Conservation (phyloP, 768 basidiomycete genomes). For the Podaxis sp. region DNA sequence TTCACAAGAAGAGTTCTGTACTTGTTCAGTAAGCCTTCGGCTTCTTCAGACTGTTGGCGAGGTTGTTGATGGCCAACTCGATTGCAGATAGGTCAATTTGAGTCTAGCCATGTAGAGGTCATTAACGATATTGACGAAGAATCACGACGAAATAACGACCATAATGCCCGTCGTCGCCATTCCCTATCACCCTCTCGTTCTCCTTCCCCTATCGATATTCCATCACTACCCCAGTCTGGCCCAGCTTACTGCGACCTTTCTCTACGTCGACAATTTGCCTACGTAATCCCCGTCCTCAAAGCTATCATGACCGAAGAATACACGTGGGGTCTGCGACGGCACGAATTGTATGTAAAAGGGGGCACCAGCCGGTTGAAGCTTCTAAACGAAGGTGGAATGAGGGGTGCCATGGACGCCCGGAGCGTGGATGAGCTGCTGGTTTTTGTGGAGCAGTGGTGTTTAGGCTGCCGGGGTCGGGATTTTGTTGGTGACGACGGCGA, state of each 20-base stretch:
- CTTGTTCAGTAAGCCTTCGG: slow-evolving; percentile 46
- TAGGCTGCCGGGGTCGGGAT: slow-evolving; percentile 24
- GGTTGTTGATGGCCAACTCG: not conserved
- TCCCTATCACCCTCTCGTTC: slow-evolving; percentile 40
- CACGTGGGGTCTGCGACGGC: slow-evolving; percentile 45
- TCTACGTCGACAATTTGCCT: slow-evolving; percentile 59
- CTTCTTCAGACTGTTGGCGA: slow-evolving; percentile 1
- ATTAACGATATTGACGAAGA: slow-evolving; percentile 39
- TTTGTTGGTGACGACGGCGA: slow-evolving; percentile 7
- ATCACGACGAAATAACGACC: slow-evolving; percentile 22
- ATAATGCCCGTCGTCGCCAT: slow-evolving; percentile 30
- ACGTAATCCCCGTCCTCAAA: slow-evolving; percentile 59
- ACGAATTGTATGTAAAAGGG: slow-evolving; percentile 58
- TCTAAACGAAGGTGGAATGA: slow-evolving; percentile 31
- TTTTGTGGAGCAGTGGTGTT: slow-evolving; percentile 41
- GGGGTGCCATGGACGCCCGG: slow-evolving; percentile 39
- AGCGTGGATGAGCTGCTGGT: slow-evolving; percentile 35
- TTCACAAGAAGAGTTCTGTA: slow-evolving; percentile 58
- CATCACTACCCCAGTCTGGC: slow-evolving; percentile 37
- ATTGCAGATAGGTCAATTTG: slow-evolving; percentile 54
- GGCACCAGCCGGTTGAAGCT: slow-evolving; percentile 45
- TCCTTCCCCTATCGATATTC: slow-evolving; percentile 37
- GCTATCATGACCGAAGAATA: slow-evolving; percentile 60
- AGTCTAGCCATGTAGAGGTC: slow-evolving; percentile 42
- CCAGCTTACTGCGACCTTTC: slow-evolving; percentile 26